Percentiles rank a stretch among this genome's conserved stretches.
Evolutionary conservation across 441 rosid genomes (phyloP).

Genomic region (Pelargonium myrrhifolium): DNA sequence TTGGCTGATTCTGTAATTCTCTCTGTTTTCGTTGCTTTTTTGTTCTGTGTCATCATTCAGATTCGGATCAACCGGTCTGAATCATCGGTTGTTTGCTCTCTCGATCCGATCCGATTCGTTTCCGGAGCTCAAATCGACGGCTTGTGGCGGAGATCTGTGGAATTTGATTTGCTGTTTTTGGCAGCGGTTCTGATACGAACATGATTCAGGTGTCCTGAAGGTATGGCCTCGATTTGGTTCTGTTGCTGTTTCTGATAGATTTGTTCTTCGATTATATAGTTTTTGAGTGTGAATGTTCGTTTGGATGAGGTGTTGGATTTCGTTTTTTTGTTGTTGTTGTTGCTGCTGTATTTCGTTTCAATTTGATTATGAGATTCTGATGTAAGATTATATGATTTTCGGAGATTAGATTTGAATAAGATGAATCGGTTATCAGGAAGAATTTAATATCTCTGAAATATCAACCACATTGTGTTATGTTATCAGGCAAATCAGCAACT

Average conservation of each 20-base stretch:
- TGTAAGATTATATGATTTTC: background rate
- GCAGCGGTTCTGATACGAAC: background rate
- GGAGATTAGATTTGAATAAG: too few relatives aligned
- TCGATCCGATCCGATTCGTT: background rate
- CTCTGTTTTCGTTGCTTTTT: background rate
- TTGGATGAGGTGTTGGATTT: background rate
- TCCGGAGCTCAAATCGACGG: background rate
- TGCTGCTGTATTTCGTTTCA: background rate
- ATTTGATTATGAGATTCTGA: background rate
- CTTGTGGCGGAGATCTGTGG: background rate
- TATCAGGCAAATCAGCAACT: background rate
- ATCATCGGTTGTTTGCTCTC: background rate
- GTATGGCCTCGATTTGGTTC: background rate
- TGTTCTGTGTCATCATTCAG: background rate
- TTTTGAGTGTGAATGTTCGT: background rate
- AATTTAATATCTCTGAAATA: background rate
- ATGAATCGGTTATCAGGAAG: background rate
- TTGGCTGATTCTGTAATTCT: constrained; percentile 3
- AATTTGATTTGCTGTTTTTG: background rate
- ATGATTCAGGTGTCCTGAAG: background rate
- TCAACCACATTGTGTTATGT: background rate
- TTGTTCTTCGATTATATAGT: background rate
- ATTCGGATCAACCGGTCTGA: background rate
- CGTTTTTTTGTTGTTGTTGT: background rate
- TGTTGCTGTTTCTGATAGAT: background rate